These are phyloP conservation scores for Rhododendron ferrugineum DNA, from an alignment of 148 eudicot genomes.

Conservation along the genomic window DNA sequence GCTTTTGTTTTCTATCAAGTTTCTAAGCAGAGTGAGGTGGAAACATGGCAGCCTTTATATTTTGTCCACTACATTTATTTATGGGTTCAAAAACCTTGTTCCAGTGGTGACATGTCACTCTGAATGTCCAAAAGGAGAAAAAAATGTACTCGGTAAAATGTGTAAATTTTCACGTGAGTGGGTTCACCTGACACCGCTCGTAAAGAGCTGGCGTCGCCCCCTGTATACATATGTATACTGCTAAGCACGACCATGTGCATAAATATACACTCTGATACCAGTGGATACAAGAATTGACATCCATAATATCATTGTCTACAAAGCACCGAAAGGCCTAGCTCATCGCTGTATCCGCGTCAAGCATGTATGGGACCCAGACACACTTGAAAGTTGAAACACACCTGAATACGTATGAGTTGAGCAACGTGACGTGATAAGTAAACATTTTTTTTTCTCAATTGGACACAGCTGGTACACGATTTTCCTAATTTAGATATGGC, in stretches of 20 bases:
- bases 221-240: neutral
- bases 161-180: too few species aligned
- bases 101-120: too few species aligned
- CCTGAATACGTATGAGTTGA: neutral
- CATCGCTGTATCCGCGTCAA: neutral
- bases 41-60: too few species aligned
- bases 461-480: neutral
- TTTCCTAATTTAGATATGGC: neutral
- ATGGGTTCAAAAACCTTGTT: too few species aligned
- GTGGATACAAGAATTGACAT: neutral
- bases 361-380: neutral
- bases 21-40: too few species aligned
- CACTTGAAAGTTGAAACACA: neutral
- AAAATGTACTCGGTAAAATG: too few species aligned
- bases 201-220: neutral
- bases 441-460: neutral
- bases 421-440: neutral
- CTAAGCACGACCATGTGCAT: neutral
- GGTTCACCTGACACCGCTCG: too few species aligned
- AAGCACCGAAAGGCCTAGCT: neutral
- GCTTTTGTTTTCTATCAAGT: too few species aligned
- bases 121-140: too few species aligned
- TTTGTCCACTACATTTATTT: too few species aligned
- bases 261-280: neutral
- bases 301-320: neutral